Percentiles rank a stretch among this genome's conserved stretches.
Evolutionary conservation across 2,329 filamentous ascomycete genomes (phyloP).

Genomic region (Fusarium dlaminii): DNA sequence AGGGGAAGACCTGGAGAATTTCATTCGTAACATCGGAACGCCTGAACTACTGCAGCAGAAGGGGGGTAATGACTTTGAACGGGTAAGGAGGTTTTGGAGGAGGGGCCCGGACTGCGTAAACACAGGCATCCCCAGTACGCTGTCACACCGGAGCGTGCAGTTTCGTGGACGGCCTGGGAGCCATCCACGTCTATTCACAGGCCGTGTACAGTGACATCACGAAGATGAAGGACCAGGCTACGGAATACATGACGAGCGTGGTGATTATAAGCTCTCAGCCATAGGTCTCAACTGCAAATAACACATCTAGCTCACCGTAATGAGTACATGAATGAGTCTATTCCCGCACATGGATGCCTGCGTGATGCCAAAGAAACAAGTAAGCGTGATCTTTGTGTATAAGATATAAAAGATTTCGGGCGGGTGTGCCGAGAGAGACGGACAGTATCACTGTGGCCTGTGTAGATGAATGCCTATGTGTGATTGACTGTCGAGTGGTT

Average conservation of each 20-base stretch:
- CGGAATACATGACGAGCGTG: neutral
- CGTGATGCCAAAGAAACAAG: neutral
- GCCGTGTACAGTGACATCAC: neutral
- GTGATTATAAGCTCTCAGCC: neutral
- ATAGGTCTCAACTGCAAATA: neutral
- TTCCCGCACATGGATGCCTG: neutral
- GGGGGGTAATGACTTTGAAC: too few relatives aligned
- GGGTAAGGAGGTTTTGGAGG: too few relatives aligned
- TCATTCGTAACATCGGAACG: neutral
- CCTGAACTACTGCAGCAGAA: neutral
- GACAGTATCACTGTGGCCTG: accelerated
- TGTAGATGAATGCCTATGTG: neutral
- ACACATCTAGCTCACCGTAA: neutral
- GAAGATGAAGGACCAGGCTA: neutral
- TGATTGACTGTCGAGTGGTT: accelerated
- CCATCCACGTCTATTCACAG: neutral
- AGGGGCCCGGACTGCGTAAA: neutral
- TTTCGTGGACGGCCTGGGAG: neutral
- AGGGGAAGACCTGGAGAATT: neutral
- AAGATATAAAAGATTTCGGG: accelerated
- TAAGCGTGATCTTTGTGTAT: neutral
- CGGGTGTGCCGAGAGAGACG: accelerated
- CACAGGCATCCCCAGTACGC: neutral
- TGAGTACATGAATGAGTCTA: neutral
- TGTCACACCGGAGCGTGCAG: neutral